These are phyloP conservation scores for Mediolabrus comicus DNA, from an alignment of 108 stramenopile genomes.

Conservation along the genomic window DNA sequence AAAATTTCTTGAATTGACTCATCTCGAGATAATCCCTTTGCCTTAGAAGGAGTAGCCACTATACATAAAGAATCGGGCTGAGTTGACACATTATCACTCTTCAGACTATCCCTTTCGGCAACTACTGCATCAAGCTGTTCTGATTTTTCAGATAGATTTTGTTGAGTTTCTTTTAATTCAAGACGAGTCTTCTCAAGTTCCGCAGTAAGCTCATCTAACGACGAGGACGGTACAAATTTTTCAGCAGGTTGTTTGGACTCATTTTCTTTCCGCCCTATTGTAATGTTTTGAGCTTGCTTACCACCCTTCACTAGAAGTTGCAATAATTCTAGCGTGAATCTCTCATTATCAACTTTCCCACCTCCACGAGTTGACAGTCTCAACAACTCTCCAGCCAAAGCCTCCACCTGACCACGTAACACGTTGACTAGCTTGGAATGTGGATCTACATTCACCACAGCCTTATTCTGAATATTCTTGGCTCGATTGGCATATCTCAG, in stretches of 20 bases:
- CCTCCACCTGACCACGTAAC: slow-evolving; percentile 45
- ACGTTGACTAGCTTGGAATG: slow-evolving; percentile 50
- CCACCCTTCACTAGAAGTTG: slow-evolving; percentile 47
- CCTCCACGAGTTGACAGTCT: slow-evolving; percentile 35
- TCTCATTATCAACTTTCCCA: slow-evolving; percentile 40
- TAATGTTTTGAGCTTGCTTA: slow-evolving; percentile 14
- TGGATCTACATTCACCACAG: slow-evolving; percentile 74
- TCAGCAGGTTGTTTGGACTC: neutral
- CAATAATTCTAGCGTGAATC: slow-evolving; percentile 46
- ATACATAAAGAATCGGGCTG: slow-evolving; percentile 18
- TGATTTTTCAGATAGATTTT: slow-evolving; percentile 28
- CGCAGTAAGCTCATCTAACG: slow-evolving; percentile 10
- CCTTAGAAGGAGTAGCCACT: slow-evolving; percentile 34
- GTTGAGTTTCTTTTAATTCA: slow-evolving; percentile 23
- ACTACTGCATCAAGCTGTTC: slow-evolving; percentile 34
- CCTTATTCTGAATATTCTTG: slow-evolving; percentile 78
- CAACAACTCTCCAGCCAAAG: slow-evolving; percentile 60
- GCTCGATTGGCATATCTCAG: slow-evolving; percentile 91
- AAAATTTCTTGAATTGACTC: slow-evolving; percentile 40
- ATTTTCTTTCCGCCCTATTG: slow-evolving; percentile 6
- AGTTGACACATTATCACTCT: slow-evolving; percentile 3
- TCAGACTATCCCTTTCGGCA: slow-evolving; percentile 20
- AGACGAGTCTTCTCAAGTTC: slow-evolving; percentile 23
- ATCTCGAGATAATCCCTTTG: slow-evolving; percentile 50
- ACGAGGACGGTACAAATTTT: neutral